phyloP scores from a whole-genome alignment of 2,329 filamentous ascomycete species.

The Monosporascus sp. region DNA sequence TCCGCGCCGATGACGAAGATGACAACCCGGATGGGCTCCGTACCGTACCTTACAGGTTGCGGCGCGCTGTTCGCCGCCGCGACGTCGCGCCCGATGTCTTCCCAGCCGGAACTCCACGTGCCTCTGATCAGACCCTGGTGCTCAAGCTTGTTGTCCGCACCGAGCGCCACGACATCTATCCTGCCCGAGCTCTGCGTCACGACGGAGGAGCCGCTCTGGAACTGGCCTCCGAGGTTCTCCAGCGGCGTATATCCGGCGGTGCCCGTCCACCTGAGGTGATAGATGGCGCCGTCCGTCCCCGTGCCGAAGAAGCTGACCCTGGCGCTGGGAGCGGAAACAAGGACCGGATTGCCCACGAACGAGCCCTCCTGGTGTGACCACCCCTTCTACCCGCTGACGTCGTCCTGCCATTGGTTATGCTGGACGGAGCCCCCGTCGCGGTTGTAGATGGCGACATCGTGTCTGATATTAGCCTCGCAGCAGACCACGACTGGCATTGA shows the following conservation, averaged over 20 bases:
- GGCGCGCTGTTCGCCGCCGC: constrained; percentile 13
- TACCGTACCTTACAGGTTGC: background rate
- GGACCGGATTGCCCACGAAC: constrained; percentile 5
- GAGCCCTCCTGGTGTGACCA: constrained; percentile 2
- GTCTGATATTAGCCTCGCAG: background rate
- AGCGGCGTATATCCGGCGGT: background rate
- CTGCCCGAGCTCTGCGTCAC: constrained; percentile 4
- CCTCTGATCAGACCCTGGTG: constrained; percentile 2
- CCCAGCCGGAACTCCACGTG: constrained; percentile 5
- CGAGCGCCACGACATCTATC: constrained; percentile 9
- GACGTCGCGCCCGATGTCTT: constrained; percentile 3
- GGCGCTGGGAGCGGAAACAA: background rate
- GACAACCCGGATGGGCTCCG: background rate
- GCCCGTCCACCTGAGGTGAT: constrained; percentile 4
- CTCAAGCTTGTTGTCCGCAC: constrained; percentile 5
- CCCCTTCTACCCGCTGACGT: background rate
- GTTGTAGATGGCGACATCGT: constrained; percentile 3
- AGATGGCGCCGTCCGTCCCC: constrained; percentile 3
- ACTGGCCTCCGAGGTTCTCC: constrained; percentile 4
- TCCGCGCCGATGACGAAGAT: constrained; percentile 1
- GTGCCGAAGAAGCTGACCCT: constrained; percentile 7
- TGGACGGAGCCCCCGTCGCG: background rate
- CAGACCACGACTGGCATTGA: constrained; percentile 2
- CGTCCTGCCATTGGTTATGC: background rate
- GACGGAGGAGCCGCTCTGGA: constrained; percentile 5